Base-by-base conservation (phyloP, 139 green algal species). In the Chlamydomonas schloesseri region DNA sequence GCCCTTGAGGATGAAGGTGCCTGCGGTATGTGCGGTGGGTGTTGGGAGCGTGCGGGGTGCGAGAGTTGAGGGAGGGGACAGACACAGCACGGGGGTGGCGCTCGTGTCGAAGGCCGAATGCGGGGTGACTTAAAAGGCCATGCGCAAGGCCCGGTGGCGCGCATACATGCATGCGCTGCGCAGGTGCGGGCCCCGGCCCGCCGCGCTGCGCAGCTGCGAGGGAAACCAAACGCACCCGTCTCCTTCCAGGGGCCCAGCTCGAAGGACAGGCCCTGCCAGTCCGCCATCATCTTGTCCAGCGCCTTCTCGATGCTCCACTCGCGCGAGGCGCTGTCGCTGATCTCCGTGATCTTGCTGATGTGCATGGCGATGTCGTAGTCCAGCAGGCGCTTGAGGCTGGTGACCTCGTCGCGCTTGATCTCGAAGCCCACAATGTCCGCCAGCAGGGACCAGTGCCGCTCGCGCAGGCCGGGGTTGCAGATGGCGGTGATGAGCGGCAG, bases 381-480 rank as follows among this genome's bases (percentile, higher is more conserved):
- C 36, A 96, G 86, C 73, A 96, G 88, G 6, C 92, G 88, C 81
- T 91, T 91, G 29, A 96, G 81, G 26, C 73, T 90, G 6, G 93
- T 96, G 42, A 94, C 88, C 86, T 95, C 93, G 58, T 96, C 91
- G 29, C 88, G 87, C 68, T 92, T 92, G 76, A 97, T 88, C 81
- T 96, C 92, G 88, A 96, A 95, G 55, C 94, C 94, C 17, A 95
- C 90, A 5, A 95, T 60, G 20, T 94, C 91, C 3, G 93, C 94
- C 24, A 96, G 90, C 11, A 86, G 79, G 42, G 73, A 50, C 95
- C 95, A 97, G 91, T 97, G 95, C 23, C 95, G 90, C 68, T 95
- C 92, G 29, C 93, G 90, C 72, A 97, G 89, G 17, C 93, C 94
- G 5, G 84, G 86, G 90, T 96, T 97, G 92, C 94, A 97, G 75